phyloP scores from a whole-genome alignment of 495 filamentous ascomycete species.

The Penicillium bialowiezense region DNA sequence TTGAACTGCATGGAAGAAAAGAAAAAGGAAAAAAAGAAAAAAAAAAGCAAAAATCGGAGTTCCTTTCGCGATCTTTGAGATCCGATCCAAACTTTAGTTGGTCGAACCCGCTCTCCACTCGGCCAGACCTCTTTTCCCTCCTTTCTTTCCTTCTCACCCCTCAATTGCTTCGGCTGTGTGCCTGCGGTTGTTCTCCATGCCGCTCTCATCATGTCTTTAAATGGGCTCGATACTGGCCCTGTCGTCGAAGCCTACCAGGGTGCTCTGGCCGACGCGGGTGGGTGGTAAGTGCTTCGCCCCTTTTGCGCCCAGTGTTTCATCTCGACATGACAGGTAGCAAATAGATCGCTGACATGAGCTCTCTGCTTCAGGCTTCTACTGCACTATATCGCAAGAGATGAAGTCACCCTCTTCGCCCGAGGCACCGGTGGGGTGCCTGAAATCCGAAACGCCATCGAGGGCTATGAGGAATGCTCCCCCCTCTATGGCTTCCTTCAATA shows the following conservation, averaged over 20 bases:
- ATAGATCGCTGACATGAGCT: slow-evolving; percentile 5
- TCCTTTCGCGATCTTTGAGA: slow-evolving; percentile 19
- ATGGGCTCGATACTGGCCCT: slow-evolving; percentile 83
- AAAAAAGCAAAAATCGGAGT: slow-evolving; percentile 1
- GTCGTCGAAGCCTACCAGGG: slow-evolving; percentile 82
- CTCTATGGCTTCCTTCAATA: slow-evolving; percentile 92
- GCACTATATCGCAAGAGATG: slow-evolving; percentile 86
- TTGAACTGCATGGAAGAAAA: neutral
- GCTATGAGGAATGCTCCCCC: slow-evolving; percentile 79
- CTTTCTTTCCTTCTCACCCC: slow-evolving; percentile 6
- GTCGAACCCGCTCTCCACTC: slow-evolving; percentile 12
- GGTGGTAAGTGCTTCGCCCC: slow-evolving; percentile 70
- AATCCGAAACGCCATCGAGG: slow-evolving; percentile 70
- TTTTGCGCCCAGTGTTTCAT: slow-evolving; percentile 10
- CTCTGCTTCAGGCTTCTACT: slow-evolving; percentile 75
- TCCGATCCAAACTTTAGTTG: slow-evolving; percentile 12
- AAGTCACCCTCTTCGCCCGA: slow-evolving; percentile 72
- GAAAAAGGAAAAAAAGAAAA: too few species aligned
- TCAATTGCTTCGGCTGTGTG: slow-evolving; percentile 12
- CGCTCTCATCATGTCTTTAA: slow-evolving; percentile 79
- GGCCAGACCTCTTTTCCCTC: neutral
- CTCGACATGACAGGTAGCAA: neutral
- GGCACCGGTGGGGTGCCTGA: slow-evolving; percentile 85
- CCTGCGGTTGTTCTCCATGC: slow-evolving; percentile 32
- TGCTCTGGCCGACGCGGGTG: slow-evolving; percentile 78